Base-by-base conservation (phyloP, 805 yeast species). In the Metschnikowia anglica region DNA sequence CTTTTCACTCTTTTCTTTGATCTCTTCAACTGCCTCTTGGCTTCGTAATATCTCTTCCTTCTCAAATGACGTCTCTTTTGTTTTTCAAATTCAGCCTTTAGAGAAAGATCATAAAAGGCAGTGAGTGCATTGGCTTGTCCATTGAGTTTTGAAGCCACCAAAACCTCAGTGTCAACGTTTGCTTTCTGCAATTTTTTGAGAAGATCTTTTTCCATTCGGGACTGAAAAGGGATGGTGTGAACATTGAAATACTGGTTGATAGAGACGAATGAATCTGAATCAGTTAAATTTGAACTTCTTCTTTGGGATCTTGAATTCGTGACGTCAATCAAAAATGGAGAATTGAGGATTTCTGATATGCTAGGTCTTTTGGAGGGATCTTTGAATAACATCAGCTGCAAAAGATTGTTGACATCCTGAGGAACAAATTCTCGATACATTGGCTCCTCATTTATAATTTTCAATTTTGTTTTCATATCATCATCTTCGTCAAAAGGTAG, bases 401-500 rank as follows among this genome's bases (percentile, higher is more conserved):
- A 59, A 21, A 93, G 61, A 2, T 60, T 67, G 13, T 72, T 70
- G 0, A 81, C 77, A 2, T 79, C 79, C 2, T 58, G 61, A 4
- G 80, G 76, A 2, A 80, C 65, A 13, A 61, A 61, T 4, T 70
- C 74, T 17, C 67, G 65, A 56, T 73, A 87, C 0, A 44, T 47
- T 0, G 97, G 97, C 41, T 81, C 88, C 4, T 72, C 79, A 44
- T 76, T 68, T 5, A 86, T 63, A 33, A 91, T 85, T 48, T 74
- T 75, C 51, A 65, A 62, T 50, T 79, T 79, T 0, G 87, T 83
- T 38, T 66, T 74, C 32, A 76, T 58, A 17, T 83, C 90, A 48
- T 80, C 87, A 31, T 89, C 96, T 51, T 84, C 90, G 55, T 85
- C 91, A 65, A 90, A 91, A 0, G 99, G 99, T 84, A 91, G 83